phyloP scores from a whole-genome alignment of 441 rosid species.

The Euphorbia schlechtendalii region DNA sequence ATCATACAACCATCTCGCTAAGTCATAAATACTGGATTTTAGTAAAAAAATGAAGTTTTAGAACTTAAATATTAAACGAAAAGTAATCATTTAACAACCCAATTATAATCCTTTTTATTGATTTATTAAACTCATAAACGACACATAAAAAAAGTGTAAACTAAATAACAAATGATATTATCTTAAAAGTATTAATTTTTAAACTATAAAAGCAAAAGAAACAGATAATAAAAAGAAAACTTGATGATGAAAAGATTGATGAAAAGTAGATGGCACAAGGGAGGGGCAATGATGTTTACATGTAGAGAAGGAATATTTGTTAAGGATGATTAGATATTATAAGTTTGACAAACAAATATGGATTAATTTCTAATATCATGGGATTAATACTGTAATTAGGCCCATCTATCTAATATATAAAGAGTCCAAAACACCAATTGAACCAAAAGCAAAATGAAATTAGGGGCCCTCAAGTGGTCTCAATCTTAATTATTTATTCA shows the following conservation, averaged over 20 bases:
- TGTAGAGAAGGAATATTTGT: background rate
- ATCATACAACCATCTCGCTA: too few relatives aligned
- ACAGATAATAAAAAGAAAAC: too few relatives aligned
- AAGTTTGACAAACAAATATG: slow-evolving; percentile 4
- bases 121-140: too few relatives aligned
- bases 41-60: too few relatives aligned
- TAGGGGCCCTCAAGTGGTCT: slow-evolving; percentile 21
- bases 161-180: too few relatives aligned
- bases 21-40: too few relatives aligned
- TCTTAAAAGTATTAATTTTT: too few relatives aligned
- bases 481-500: background rate
- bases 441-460: background rate
- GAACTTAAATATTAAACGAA: too few relatives aligned
- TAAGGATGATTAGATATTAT: slow-evolving; percentile 12
- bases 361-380: slow-evolving; percentile 1
- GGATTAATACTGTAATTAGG: background rate
- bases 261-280: slow-evolving; percentile 16
- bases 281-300: background rate
- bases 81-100: too few relatives aligned
- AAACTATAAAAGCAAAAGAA: too few relatives aligned
- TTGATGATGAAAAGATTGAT: slow-evolving; percentile 7
- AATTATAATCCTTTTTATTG: too few relatives aligned
- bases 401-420: background rate
- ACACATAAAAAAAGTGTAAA: too few relatives aligned
- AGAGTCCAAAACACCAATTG: slow-evolving; percentile 8